Evolutionary conservation across 805 yeast species (phyloP), one percentile per base, ranked within the genome.

Genomic region (Pichia exigua): DNA sequence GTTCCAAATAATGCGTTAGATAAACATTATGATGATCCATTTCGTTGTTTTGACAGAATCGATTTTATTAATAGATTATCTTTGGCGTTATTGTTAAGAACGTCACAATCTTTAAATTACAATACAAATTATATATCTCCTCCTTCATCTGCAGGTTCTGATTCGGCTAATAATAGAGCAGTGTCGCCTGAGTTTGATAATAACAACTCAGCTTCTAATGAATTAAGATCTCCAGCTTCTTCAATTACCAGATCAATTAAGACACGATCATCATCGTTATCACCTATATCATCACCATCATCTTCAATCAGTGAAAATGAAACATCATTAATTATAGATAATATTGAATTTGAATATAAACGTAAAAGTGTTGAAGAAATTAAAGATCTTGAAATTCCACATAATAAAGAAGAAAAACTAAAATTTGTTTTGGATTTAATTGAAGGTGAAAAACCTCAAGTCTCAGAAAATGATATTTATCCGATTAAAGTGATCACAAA

Each of bases 41-140:
- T 64, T 49, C 50, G 58, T 28, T 65, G 69, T 44, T 58, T 58
- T 45, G 57, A 57, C 38, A 53, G 49, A 27, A 59, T 68, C 27
- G 46, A 51, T 1, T 52, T 56, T 47, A 62, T 68, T 32, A 64
- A 68, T 46, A 49, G 66, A 46, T 49, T 67, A 7, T 52, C 65
- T 1, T 51, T 68, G 38, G 52, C 61, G 6, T 48, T 68, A 20
- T 47, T 65, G 9, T 48, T 56, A 17, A 59, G 58, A 39, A 52
- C 56, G 18, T 47, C 56, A 20, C 56, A 59, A 42, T 42, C 43
- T 10, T 27, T 51, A 8, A 30, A 41, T 15, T 45, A 43, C 35
- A 30, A 15, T 30, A 30, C n/a, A 13, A 30, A 12, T 15, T 30
- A 30, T 13, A 13, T n/a, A 30, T 30, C 35, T 30, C 35, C 35